These are phyloP conservation scores for Boehmeria nivea DNA, from an alignment of 306 rosid genomes.

Conservation along the genomic window DNA sequence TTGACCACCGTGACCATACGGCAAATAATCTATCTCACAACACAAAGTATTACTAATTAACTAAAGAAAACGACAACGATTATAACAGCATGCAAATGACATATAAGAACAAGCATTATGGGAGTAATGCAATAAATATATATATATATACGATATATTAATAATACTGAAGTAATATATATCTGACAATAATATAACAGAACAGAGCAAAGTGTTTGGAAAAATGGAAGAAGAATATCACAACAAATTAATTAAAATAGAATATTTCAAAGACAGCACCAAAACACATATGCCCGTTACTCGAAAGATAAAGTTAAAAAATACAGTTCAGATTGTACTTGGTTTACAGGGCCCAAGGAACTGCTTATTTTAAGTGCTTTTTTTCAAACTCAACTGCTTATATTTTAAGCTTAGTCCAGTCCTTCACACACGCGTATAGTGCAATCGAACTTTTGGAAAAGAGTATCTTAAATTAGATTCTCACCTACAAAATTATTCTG, in stretches of 20 bases:
- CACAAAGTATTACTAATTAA: too few relatives aligned
- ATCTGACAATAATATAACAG: too few relatives aligned
- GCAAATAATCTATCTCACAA: too few relatives aligned
- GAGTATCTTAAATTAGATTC: neutral
- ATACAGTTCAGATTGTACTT: conserved; percentile 58
- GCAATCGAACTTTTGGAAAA: conserved; percentile 3
- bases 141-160: too few relatives aligned
- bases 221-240: conserved; percentile 5
- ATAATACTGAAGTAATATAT: too few relatives aligned
- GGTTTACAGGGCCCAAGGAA: conserved; percentile 22
- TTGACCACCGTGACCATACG: too few relatives aligned
- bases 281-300: conserved; percentile 28
- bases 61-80: too few relatives aligned
- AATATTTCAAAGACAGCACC: neutral
- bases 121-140: too few relatives aligned
- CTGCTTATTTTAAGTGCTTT: conserved; percentile 28
- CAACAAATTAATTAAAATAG: neutral
- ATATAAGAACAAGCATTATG: too few relatives aligned
- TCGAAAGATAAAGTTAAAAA: conserved; percentile 26
- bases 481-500: neutral
- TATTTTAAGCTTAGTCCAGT: conserved; percentile 18
- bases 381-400: neutral
- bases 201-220: neutral
- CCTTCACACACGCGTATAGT: conserved; percentile 27
- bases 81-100: too few relatives aligned